Conservation (phyloP, 2,329 filamentous ascomycete species). For the Stenocarpella maydis region DNA sequence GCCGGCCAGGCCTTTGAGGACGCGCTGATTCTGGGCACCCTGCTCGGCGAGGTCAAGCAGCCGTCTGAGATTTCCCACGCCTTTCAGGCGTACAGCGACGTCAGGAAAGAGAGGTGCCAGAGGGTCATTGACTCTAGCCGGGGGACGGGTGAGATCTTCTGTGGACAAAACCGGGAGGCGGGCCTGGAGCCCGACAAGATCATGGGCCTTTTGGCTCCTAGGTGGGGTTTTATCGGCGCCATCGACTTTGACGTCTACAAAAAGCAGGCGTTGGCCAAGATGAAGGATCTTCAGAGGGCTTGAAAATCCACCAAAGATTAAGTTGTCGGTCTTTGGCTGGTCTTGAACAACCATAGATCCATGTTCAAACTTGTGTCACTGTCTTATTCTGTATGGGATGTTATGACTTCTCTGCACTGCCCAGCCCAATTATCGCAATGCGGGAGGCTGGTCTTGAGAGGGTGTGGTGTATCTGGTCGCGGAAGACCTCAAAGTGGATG, state of each 20-base stretch:
- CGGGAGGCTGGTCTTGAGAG: no score
- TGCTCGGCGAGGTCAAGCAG: slow-evolving; percentile 17
- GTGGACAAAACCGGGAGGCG: slow-evolving; percentile 30
- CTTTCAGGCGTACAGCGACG: slow-evolving; percentile 29
- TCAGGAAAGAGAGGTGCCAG: slow-evolving; percentile 30
- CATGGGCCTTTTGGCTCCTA: slow-evolving; percentile 14
- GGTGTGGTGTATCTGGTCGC: no score
- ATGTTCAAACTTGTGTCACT: no score
- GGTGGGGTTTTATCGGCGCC: slow-evolving; percentile 32
- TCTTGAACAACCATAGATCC: no score
- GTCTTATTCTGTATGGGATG: no score
- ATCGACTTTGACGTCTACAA: slow-evolving; percentile 32
- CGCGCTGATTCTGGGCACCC: slow-evolving; percentile 31
- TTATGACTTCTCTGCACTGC: no score
- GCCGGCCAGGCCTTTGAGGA: slow-evolving; percentile 36
- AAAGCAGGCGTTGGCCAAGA: slow-evolving; percentile 25
- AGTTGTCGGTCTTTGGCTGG: no score
- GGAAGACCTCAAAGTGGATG: no score
- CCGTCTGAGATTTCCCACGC: slow-evolving; percentile 25
- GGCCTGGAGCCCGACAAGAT: slow-evolving; percentile 34
- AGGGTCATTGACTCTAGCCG: slow-evolving; percentile 34
- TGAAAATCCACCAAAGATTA: not conserved
- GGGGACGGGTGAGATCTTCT: slow-evolving; percentile 33
- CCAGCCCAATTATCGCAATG: no score
- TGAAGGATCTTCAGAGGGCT: slow-evolving; percentile 18